A percentile compares a stretch with the other conserved stretches of the same genome.
These are phyloP conservation scores for Globisporangium solare DNA, from an alignment of 352 stramenopile species.

Conservation along the genomic window DNA sequence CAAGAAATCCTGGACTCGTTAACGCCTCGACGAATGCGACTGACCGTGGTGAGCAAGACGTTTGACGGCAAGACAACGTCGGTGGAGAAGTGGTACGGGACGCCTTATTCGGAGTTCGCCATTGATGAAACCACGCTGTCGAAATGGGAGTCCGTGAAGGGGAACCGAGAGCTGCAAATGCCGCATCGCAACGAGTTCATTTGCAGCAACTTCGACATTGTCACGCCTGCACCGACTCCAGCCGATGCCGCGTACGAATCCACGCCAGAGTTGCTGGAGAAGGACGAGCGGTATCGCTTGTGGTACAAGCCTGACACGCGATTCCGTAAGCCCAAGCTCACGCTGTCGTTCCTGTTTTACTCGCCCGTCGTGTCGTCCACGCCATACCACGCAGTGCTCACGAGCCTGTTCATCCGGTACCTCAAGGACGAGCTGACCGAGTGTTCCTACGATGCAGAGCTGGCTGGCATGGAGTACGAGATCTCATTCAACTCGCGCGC, in stretches of 20 bases:
- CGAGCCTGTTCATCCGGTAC: constrained; percentile 65
- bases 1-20: constrained; percentile 49
- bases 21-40: constrained; percentile 43
- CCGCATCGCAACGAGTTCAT: constrained; percentile 76
- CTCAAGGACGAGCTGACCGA: constrained; percentile 85
- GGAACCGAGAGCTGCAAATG: constrained; percentile 35
- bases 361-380: constrained; percentile 47
- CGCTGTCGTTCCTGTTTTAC: constrained; percentile 78
- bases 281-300: constrained; percentile 47
- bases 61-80: constrained; percentile 47
- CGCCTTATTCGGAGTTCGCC: constrained; percentile 41
- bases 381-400: constrained; percentile 67
- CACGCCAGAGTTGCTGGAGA: background rate
- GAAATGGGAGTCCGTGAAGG: constrained; percentile 28
- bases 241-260: too few species aligned
- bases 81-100: constrained; percentile 67
- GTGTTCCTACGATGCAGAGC: constrained; percentile 70
- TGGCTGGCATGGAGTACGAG: constrained; percentile 34
- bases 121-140: constrained; percentile 32
- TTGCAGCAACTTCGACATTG: constrained; percentile 64
- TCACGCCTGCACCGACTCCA: constrained; percentile 7
- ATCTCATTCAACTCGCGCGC: constrained; percentile 57
- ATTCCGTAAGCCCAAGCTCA: constrained; percentile 90
- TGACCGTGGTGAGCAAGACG: constrained; percentile 66
- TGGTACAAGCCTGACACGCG: constrained; percentile 89